Base-by-base conservation (phyloP, 495 filamentous ascomycete genomes). In the Neurospora sp. region DNA sequence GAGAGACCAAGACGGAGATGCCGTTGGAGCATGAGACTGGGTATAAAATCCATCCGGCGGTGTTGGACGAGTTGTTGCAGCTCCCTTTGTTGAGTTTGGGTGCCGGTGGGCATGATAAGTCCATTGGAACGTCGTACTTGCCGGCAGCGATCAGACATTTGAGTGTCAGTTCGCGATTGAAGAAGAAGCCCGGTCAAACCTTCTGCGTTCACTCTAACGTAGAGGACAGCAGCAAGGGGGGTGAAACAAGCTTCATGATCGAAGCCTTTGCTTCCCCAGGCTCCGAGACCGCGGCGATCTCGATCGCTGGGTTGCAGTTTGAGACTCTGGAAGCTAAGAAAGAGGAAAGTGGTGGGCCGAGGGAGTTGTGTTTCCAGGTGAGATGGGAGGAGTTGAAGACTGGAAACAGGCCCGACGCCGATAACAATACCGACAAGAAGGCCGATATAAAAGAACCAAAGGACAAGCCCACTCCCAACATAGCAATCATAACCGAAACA, bases 1-100 rank as follows among this genome's bases (percentile, higher is more conserved):
- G 82, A 1, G 84, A 89, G 54, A 87, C 86, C 10, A 82, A 76
- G 5, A 71, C 80, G 10, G 79, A 77, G 27, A 89, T 89, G 86
- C 87, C 87, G 0, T 39, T 83, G 70, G 76, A 76, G 38, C 78
- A 82, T 48, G 84, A 88, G 73, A 83, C 82, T 1, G 75, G 79
- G 0, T 85, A 79, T 72, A 76, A 86, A 42, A 70, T 84, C 1
- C 86, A 88, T 59, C 86, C 87, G 10, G 79, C 84, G 0, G 78
- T 83, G 1, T 72, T 88, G 6, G 87, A 88, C 46, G 74, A 80
- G 35, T 81, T 85, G 73, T 74, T 85, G 6, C 86, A 88, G 73
- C 20, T 80, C 69, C 73, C 80, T 69, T 70, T 82, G 48, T 71
- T 82, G 46, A 75, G 78, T 44, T 69, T 80, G 14, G 79, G 74